Conservation (phyloP, 2,329 filamentous ascomycete genomes). For the Ophiosphaerella narmari region DNA sequence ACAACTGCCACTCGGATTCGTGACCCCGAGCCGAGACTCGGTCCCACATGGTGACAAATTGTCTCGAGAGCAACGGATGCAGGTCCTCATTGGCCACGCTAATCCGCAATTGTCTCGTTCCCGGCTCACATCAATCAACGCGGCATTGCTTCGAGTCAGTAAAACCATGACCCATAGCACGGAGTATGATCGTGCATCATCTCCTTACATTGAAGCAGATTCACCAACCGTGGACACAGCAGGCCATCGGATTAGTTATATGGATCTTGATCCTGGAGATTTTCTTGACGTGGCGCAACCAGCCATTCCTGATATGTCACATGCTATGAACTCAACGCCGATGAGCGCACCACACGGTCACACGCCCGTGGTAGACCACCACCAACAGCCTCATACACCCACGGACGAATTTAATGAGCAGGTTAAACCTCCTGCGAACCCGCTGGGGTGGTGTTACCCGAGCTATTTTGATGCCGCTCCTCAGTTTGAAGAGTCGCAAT, state of each 20-base stretch:
- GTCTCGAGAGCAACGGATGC: slow-evolving; percentile 41
- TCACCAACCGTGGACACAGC: slow-evolving; percentile 29
- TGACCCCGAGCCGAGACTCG: slow-evolving; percentile 42
- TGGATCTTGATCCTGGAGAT: slow-evolving; percentile 43
- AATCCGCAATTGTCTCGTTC: slow-evolving; percentile 30
- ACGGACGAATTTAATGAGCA: slow-evolving; percentile 33
- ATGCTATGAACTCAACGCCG: slow-evolving; percentile 20
- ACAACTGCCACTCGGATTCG: slow-evolving; percentile 39
- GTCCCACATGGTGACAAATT: slow-evolving; percentile 38
- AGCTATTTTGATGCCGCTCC: slow-evolving; percentile 43
- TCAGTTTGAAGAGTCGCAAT: slow-evolving; percentile 42
- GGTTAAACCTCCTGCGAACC: slow-evolving; percentile 34
- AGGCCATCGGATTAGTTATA: slow-evolving; percentile 43
- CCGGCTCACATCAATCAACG: slow-evolving; percentile 37
- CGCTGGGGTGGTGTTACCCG: slow-evolving; percentile 38
- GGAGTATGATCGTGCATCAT: slow-evolving; percentile 31
- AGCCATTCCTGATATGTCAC: slow-evolving; percentile 32
- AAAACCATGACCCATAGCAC: slow-evolving; percentile 17
- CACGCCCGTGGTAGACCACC: slow-evolving; percentile 23
- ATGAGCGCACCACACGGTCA: slow-evolving; percentile 25
- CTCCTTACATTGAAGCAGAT: slow-evolving; percentile 29
- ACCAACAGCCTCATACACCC: slow-evolving; percentile 17
- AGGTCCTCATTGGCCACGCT: slow-evolving; percentile 41
- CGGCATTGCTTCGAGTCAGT: slow-evolving; percentile 35
- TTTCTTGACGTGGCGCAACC: slow-evolving; percentile 36